phyloP scores from a whole-genome alignment of 2,329 filamentous ascomycete species.

The Periconia sp. region DNA sequence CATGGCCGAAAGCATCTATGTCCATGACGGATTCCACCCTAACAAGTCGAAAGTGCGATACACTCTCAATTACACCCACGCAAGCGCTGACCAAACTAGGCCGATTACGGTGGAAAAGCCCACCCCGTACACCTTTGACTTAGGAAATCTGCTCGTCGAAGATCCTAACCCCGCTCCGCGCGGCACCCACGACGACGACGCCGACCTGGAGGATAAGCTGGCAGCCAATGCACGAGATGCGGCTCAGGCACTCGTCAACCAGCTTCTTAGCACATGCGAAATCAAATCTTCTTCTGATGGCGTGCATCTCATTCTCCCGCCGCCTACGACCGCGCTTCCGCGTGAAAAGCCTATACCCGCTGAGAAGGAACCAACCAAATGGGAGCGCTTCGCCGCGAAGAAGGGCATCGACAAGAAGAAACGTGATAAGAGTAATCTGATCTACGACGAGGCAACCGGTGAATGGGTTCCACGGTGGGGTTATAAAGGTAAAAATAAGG shows the following conservation, averaged over 20 bases:
- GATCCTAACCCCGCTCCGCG: conserved; percentile 83
- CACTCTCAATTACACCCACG: conserved; percentile 7
- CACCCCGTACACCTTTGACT: conserved; percentile 90
- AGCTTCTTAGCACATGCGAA: conserved; percentile 87
- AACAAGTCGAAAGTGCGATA: conserved; percentile 37
- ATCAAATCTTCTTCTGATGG: conserved; percentile 72
- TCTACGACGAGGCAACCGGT: conserved; percentile 82
- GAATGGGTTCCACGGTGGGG: conserved; percentile 97
- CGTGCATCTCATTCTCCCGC: conserved; percentile 80
- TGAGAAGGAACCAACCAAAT: conserved; percentile 84
- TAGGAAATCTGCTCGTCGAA: conserved; percentile 82
- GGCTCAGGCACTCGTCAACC: conserved; percentile 90
- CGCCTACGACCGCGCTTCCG: conserved; percentile 72
- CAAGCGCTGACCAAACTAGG: conserved; percentile 23
- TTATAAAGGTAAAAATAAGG: conserved; percentile 89
- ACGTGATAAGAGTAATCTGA: conserved; percentile 74
- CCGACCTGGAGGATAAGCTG: conserved; percentile 67
- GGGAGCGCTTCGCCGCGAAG: conserved; percentile 95
- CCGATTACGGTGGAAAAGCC: conserved; percentile 66
- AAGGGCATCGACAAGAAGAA: conserved; percentile 94
- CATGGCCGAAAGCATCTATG: conserved; percentile 27
- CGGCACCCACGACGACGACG: conserved; percentile 53
- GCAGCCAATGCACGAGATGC: conserved; percentile 81
- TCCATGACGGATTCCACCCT: conserved; percentile 42
- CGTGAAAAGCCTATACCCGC: conserved; percentile 90